phyloP scores from a whole-genome alignment of 2,329 filamentous ascomycete genomes.

The Sporothrix pseudoabietina region DNA sequence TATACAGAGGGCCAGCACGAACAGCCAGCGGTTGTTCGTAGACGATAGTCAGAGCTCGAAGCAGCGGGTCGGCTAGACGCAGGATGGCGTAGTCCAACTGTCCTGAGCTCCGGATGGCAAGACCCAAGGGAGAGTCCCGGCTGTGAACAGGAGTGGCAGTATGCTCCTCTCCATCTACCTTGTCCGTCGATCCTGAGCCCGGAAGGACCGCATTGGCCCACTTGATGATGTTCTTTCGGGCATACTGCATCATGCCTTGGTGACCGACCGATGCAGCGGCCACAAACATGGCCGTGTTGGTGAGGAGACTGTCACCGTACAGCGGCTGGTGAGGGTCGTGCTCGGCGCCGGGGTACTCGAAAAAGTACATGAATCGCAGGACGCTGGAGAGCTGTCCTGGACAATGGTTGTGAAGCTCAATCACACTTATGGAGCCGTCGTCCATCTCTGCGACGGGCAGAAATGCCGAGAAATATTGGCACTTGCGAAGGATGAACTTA shows the following conservation, averaged over 20 bases:
- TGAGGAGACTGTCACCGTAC: slow-evolving; percentile 33
- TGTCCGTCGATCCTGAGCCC: neutral
- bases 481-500: slow-evolving; percentile 28
- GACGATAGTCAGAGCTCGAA: slow-evolving; percentile 35
- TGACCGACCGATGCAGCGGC: slow-evolving; percentile 37
- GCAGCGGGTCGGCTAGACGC: slow-evolving; percentile 36
- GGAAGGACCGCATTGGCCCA: slow-evolving; percentile 18
- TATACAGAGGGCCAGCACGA: slow-evolving; percentile 28
- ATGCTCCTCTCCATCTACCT: neutral
- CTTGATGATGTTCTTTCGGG: slow-evolving; percentile 50
- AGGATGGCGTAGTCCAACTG: slow-evolving; percentile 32
- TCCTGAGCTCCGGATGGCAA: neutral
- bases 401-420: slow-evolving; percentile 34
- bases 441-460: neutral
- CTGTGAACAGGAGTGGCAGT: neutral
- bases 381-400: slow-evolving; percentile 34
- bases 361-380: slow-evolving; percentile 39
- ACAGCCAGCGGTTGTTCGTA: slow-evolving; percentile 36
- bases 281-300: slow-evolving; percentile 38
- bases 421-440: neutral
- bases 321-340: slow-evolving; percentile 33
- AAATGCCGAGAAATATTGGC: slow-evolving; percentile 26
- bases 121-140: neutral
- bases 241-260: slow-evolving; percentile 40
- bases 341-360: slow-evolving; percentile 32